These are phyloP conservation scores for Paraconiothyrium brasiliense DNA, from an alignment of 2,329 filamentous ascomycete genomes.

Conservation along the genomic window DNA sequence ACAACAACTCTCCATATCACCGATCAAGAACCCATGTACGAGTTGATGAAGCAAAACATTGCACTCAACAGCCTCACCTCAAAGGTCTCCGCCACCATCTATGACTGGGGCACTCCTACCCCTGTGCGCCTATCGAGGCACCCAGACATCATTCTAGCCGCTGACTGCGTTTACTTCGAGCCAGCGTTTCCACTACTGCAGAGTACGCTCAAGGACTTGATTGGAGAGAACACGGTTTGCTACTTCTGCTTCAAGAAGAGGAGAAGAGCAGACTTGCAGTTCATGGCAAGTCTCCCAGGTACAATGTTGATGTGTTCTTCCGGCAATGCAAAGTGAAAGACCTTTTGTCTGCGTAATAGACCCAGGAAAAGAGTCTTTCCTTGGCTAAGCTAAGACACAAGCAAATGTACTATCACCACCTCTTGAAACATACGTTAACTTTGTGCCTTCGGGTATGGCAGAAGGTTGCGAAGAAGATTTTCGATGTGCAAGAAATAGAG, in stretches of 20 bases:
- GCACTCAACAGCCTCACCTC: constrained; percentile 75
- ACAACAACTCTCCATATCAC: constrained; percentile 77
- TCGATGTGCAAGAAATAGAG: constrained; percentile 57
- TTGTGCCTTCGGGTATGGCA: too few species aligned
- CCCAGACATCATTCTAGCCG: constrained; percentile 87
- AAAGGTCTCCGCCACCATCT: constrained; percentile 71
- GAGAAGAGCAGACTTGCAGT: constrained; percentile 71
- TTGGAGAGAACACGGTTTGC: constrained; percentile 72
- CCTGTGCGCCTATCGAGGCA: constrained; percentile 58
- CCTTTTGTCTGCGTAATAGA: too few species aligned
- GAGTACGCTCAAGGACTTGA: constrained; percentile 76
- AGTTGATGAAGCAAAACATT: constrained; percentile 88
- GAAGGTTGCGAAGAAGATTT: constrained; percentile 59
- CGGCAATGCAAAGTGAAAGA: too few species aligned
- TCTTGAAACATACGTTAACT: too few species aligned
- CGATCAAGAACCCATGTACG: constrained; percentile 86
- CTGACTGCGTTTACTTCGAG: constrained; percentile 97
- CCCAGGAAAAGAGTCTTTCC: too few species aligned
- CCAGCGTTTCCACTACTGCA: constrained; percentile 90
- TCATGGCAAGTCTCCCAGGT: constrained; percentile 44
- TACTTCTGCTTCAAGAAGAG: constrained; percentile 97
- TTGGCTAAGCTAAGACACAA: too few species aligned
- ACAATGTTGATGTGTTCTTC: too few species aligned
- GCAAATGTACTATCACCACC: too few species aligned
- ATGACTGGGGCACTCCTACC: constrained; percentile 75